Evolutionary conservation across 805 yeast genomes (phyloP).

Genomic region (Ogataea minuta): DNA sequence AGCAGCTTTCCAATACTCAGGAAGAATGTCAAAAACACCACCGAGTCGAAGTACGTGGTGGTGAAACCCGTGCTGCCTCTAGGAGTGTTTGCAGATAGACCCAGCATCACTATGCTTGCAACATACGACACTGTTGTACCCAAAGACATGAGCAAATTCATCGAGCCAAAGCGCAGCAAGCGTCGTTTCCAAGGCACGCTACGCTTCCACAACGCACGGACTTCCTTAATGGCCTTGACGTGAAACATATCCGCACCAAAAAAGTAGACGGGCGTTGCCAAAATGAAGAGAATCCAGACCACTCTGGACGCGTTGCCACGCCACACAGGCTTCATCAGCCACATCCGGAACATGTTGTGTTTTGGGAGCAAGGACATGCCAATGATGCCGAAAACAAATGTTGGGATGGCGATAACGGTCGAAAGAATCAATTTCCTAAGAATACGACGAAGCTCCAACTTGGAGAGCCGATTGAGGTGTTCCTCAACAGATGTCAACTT

Average conservation of each 20-base stretch:
- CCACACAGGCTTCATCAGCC: conserved; percentile 64
- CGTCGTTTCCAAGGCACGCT: conserved; percentile 55
- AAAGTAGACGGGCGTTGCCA: conserved; percentile 73
- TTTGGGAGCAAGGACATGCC: conserved; percentile 59
- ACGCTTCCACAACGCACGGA: conserved; percentile 54
- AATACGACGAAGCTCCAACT: conserved; percentile 46
- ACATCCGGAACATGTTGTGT: conserved; percentile 41
- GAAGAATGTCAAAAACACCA: conserved; percentile 71
- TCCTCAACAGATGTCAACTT: conserved; percentile 62
- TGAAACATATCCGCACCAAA: conserved; percentile 75
- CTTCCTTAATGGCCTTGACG: conserved; percentile 58
- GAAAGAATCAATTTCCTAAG: conserved; percentile 48
- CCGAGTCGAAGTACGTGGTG: conserved; percentile 76
- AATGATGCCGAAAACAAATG: conserved; percentile 67
- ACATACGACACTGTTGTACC: conserved; percentile 75
- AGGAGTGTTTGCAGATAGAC: conserved; percentile 38
- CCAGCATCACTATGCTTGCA: conserved; percentile 59
- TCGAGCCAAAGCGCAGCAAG: conserved; percentile 69
- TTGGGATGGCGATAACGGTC: conserved; percentile 55
- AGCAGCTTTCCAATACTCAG: conserved; percentile 66
- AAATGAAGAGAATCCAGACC: conserved; percentile 62
- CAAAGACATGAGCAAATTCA: conserved; percentile 68
- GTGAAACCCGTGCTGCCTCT: conserved; percentile 41
- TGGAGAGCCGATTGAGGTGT: conserved; percentile 50
- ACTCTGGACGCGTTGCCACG: conserved; percentile 57